These are phyloP conservation scores for Calonectria honghensis DNA, from an alignment of 2,329 filamentous ascomycete species.

Conservation along the genomic window DNA sequence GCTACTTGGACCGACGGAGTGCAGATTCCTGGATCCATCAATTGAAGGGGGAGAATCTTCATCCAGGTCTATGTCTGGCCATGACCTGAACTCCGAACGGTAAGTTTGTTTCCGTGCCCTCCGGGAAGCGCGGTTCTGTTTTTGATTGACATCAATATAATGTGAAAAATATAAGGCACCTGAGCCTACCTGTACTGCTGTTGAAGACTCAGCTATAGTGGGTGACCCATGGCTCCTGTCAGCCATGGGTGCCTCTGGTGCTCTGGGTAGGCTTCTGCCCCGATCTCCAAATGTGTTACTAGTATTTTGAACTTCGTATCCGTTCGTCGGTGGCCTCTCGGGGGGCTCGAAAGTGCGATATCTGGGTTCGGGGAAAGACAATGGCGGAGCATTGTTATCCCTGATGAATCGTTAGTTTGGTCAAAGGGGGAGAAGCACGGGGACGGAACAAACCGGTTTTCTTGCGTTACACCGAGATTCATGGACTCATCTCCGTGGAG, in stretches of 20 bases:
- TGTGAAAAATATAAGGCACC: background rate
- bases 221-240: background rate
- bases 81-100: too few species aligned
- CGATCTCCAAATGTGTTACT: background rate
- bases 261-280: background rate
- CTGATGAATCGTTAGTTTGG: background rate
- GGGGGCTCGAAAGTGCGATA: background rate
- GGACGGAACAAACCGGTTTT: background rate
- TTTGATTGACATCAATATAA: background rate
- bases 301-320: background rate
- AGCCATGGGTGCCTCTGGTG: slow-evolving; percentile 16
- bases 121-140: background rate
- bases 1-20: background rate
- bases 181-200: background rate
- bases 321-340: background rate
- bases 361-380: background rate
- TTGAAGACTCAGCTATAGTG: background rate
- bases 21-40: background rate
- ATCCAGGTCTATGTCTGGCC: too few species aligned
- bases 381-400: too few species aligned
- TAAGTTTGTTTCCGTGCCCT: too few species aligned
- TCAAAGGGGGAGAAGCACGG: too few species aligned
- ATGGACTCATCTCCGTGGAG: background rate
- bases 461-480: background rate
- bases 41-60: too few species aligned